phyloP scores from a whole-genome alignment of 768 basidiomycete genomes.

The Tulasnella sp. region DNA sequence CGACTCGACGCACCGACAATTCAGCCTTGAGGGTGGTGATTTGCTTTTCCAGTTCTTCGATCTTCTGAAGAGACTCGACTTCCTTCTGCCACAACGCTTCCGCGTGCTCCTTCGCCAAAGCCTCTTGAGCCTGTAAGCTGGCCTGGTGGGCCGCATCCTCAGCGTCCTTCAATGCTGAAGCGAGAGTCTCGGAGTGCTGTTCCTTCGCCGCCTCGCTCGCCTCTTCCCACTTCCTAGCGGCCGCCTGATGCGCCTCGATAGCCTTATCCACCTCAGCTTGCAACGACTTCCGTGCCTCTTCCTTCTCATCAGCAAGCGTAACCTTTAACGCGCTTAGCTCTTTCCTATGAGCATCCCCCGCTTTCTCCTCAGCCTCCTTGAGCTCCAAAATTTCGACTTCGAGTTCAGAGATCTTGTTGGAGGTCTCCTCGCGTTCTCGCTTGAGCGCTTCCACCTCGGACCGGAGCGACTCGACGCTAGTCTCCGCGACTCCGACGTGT shows the following conservation, averaged over 20 bases:
- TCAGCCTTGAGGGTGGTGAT: constrained; percentile 44
- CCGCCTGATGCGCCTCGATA: constrained; percentile 36
- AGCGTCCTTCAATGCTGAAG: constrained; percentile 41
- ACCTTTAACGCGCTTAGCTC: constrained; percentile 35
- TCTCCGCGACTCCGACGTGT: constrained; percentile 6
- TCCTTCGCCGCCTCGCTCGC: constrained; percentile 36
- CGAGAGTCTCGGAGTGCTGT: constrained; percentile 36
- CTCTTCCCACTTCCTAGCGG: constrained; percentile 39
- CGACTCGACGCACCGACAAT: constrained; percentile 43
- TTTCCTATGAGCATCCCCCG: constrained; percentile 46
- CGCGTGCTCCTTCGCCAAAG: constrained; percentile 8
- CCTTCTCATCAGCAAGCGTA: constrained; percentile 4
- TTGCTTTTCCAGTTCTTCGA: constrained; percentile 5
- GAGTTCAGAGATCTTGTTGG: constrained; percentile 62
- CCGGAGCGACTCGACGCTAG: constrained; percentile 31
- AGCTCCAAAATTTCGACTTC: constrained; percentile 73
- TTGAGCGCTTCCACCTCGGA: constrained; percentile 42
- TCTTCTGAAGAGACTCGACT: constrained; percentile 9
- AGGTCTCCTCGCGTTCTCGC: constrained; percentile 55
- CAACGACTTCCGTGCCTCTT: constrained; percentile 20
- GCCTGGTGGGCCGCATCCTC: constrained; percentile 3
- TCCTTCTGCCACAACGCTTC: constrained; percentile 14
- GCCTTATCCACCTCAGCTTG: constrained; percentile 45
- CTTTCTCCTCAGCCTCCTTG: constrained; percentile 54
- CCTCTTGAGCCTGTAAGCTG: constrained; percentile 32